Evolutionary conservation across 2,329 filamentous ascomycete genomes (phyloP), one percentile per base, ranked within the genome.

Genomic region (Fusarium sp.): DNA sequence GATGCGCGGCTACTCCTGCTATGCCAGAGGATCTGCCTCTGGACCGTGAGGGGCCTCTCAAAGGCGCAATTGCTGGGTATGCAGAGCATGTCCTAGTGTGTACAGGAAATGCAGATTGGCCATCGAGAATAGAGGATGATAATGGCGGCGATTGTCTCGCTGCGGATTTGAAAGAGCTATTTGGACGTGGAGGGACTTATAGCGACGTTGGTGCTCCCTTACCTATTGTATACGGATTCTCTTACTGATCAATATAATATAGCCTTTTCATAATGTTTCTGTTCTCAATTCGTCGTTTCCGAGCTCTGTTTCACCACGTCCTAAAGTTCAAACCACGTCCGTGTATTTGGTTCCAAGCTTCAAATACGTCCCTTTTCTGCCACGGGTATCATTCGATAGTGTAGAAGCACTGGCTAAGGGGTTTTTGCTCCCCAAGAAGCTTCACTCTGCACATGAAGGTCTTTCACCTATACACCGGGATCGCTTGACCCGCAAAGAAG

Each of bases 181-280:
- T 94, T 71, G 92, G 91, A 6, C 85, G 91, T 13, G 90, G 90
- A 7, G 92, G 92, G 8, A 83, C 84, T 60, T 93, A 89, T 80
- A 88, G 87, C 65, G 90, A 94, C 86, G 92, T 92, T 81, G 83
- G 87, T 63, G 18, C 30, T 36, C 35, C 30, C 26, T 30, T 38
- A 32, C 30, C 30, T 32, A 32, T 14, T 36, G 17, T 8, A n/a
- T 50, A 18, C 22, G 50, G 26, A 68, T 56, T 11, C 44, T 41
- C 44, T 42, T 58, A 91, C 92, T 82, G 83, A 87, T 57, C 24
- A 12, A n/a, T 14, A 12, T 36, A 12, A n/a, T 14, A 12, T 36
- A 98, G 94, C 94, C 95, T 39, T 97, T 93, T 81, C 93, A 95
- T 82, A 94, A 95, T 80, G 83, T 97, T 65, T 89, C 94, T 32